Evolutionary conservation across 129 eudicot species (phyloP).

Genomic region (Pittosporum tobira): DNA sequence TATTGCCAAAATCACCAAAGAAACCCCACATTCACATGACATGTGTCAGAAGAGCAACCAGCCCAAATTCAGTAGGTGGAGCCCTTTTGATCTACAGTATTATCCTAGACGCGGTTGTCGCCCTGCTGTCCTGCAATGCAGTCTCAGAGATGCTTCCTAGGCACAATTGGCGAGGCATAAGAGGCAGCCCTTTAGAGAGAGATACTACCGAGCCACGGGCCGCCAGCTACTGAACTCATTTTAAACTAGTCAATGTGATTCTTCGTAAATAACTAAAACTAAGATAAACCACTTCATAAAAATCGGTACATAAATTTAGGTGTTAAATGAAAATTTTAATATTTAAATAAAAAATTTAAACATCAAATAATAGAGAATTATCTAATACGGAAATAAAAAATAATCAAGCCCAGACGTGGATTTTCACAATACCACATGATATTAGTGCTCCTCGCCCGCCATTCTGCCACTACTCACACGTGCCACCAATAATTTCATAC

Average conservation of each 20-base stretch:
- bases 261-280: neutral
- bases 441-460: too few species aligned
- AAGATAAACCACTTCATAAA: too few species aligned
- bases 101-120: neutral
- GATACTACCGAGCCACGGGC: too few species aligned
- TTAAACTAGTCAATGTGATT: neutral
- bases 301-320: too few species aligned
- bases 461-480: too few species aligned
- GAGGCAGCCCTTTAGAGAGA: neutral
- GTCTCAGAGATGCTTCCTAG: neutral
- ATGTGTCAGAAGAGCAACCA: conserved; percentile 18
- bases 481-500: conserved; percentile 1
- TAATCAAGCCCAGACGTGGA: too few species aligned
- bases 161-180: conserved; percentile 8
- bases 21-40: conserved; percentile 23
- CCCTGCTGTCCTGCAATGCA: neutral
- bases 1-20: neutral
- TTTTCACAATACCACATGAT: too few species aligned
- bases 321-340: too few species aligned
- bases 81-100: neutral
- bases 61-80: conserved; percentile 9
- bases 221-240: neutral
- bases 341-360: neutral
- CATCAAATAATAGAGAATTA: too few species aligned
- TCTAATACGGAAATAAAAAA: too few species aligned